Evolutionary conservation across 306 rosid species (phyloP).

Genomic region (Comarum palustre): DNA sequence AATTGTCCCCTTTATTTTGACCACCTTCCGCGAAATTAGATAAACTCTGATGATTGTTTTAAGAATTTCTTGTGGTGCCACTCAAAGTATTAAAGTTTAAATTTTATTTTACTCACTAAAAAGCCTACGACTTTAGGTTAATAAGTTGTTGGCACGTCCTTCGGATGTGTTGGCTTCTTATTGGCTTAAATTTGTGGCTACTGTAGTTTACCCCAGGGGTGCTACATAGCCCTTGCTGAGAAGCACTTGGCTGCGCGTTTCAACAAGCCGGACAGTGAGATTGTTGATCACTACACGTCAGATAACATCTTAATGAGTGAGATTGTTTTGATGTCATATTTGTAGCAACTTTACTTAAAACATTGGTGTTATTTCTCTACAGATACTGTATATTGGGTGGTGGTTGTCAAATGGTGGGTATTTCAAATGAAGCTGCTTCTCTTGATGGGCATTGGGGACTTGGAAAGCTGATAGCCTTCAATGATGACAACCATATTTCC

Average conservation of each 20-base stretch:
- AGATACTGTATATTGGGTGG: constrained; percentile 84
- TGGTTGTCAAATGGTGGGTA: constrained; percentile 99
- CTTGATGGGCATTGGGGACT: constrained; percentile 99
- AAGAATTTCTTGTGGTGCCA: too few relatives aligned
- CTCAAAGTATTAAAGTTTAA: too few relatives aligned
- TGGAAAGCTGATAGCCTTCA: constrained; percentile 89
- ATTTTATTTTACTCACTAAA: too few relatives aligned
- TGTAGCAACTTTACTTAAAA: not conserved
- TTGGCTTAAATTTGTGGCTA: too few relatives aligned
- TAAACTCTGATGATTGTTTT: too few relatives aligned
- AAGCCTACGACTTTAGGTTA: too few relatives aligned
- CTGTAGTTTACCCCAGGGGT: too few relatives aligned
- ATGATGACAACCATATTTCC: constrained; percentile 97
- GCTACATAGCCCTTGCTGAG: constrained; percentile 97
- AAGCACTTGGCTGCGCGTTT: constrained; percentile 94
- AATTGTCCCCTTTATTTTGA: too few relatives aligned
- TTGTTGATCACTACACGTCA: constrained; percentile 96
- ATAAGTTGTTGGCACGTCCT: too few relatives aligned
- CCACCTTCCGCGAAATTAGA: too few relatives aligned
- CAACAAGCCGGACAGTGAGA: constrained; percentile 88
- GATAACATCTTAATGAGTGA: constrained; percentile 10
- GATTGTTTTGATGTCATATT: not conserved
- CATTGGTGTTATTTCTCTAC: constrained; percentile 20
- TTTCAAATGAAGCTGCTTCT: constrained; percentile 83
- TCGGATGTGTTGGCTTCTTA: too few relatives aligned